Conservation (phyloP, 495 filamentous ascomycete genomes). For the Xylaria grammica region DNA sequence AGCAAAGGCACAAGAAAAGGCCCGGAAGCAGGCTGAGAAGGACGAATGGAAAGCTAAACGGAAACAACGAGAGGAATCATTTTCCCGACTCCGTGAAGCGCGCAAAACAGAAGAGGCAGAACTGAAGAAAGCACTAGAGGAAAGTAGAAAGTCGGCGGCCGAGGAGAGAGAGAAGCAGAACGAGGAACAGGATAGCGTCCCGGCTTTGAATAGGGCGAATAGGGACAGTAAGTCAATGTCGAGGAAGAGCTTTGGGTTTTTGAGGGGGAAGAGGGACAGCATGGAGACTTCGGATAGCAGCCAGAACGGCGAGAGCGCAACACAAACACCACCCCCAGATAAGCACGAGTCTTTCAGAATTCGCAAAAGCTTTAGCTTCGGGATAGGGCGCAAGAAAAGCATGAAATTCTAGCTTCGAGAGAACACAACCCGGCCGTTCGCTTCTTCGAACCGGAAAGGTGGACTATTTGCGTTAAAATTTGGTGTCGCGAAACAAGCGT, state of each 20-base stretch:
- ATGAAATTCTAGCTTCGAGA: constrained; percentile 39
- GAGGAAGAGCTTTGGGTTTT: constrained; percentile 55
- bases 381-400: constrained; percentile 66
- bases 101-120: constrained; percentile 45
- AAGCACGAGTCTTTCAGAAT: constrained; percentile 39
- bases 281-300: constrained; percentile 37
- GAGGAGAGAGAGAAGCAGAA: constrained; percentile 47
- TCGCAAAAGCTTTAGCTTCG: constrained; percentile 62
- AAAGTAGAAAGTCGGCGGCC: constrained; percentile 49
- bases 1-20: constrained; percentile 60
- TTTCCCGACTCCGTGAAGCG: constrained; percentile 39
- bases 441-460: background rate
- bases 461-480: background rate
- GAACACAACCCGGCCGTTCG: background rate
- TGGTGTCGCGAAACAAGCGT: constrained; percentile 1
- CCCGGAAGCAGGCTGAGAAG: constrained; percentile 55
- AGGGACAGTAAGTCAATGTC: constrained; percentile 51
- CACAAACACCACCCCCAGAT: constrained; percentile 20
- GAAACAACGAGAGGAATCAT: constrained; percentile 47
- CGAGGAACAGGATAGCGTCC: constrained; percentile 40
- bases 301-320: constrained; percentile 38
- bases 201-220: constrained; percentile 45
- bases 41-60: constrained; percentile 68
- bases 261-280: constrained; percentile 40
- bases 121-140: constrained; percentile 45